Conservation (phyloP, 345 rosid species). For the Populus nigra region DNA sequence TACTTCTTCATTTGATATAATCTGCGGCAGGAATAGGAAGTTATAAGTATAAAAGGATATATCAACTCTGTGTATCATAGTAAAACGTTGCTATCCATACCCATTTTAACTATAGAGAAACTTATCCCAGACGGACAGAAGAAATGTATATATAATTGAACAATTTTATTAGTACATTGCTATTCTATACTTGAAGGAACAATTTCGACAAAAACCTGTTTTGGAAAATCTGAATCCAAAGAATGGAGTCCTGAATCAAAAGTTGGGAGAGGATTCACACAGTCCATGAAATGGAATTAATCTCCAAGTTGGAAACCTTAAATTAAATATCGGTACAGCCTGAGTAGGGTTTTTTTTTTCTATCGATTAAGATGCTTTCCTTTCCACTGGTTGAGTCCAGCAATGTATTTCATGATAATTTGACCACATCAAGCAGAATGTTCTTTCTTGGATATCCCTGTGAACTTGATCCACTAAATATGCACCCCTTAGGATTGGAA, state of each 20-base stretch:
- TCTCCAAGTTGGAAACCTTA: neutral
- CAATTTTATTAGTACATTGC: neutral
- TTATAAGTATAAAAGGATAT: neutral
- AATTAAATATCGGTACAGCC: neutral
- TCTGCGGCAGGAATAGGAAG: constrained; percentile 33
- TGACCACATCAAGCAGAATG: neutral
- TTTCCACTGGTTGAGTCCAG: neutral
- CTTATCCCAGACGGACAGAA: neutral
- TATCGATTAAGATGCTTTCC: neutral
- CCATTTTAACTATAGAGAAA: neutral
- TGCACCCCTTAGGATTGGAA: neutral
- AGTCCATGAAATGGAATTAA: neutral
- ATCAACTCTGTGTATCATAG: neutral
- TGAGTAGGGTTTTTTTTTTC: neutral
- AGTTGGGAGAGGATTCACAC: neutral
- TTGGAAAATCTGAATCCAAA: neutral
- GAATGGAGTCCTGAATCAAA: neutral
- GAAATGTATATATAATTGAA: neutral
- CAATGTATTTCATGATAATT: neutral
- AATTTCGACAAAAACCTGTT: neutral
- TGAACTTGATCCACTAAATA: neutral
- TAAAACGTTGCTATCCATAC: neutral
- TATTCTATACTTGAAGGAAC: neutral
- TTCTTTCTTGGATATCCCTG: neutral
- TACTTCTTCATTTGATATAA: constrained; percentile 72